Conservation (phyloP, 1,284 basidiomycete genomes). For the Moniliella sp. region DNA sequence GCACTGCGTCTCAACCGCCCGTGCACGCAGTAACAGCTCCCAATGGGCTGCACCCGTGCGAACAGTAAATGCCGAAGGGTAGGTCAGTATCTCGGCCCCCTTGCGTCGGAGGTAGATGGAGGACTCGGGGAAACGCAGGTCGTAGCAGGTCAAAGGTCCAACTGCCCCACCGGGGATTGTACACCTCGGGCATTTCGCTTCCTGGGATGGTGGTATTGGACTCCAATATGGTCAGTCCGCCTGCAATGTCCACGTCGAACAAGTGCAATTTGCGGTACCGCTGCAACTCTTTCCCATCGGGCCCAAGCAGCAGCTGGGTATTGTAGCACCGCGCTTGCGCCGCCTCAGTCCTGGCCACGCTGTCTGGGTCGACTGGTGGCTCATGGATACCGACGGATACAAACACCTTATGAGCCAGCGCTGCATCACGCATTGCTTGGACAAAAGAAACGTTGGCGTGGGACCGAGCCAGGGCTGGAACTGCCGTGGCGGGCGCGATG, state of each 20-base stretch:
- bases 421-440: constrained; percentile 29
- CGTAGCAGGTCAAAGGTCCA: constrained; percentile 41
- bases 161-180: constrained; percentile 35
- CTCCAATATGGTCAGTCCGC: constrained; percentile 25
- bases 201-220: constrained; percentile 35
- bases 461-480: constrained; percentile 17
- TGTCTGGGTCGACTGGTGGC: constrained; percentile 10
- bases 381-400: constrained; percentile 39
- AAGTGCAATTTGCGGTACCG: constrained; percentile 39
- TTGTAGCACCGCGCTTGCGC: constrained; percentile 36
- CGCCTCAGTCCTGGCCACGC: too few species aligned
- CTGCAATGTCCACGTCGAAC: constrained; percentile 38
- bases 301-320: constrained; percentile 37
- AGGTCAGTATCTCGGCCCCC: constrained; percentile 38
- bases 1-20: constrained; percentile 36
- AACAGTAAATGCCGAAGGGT: constrained; percentile 39
- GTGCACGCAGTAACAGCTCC: constrained; percentile 26
- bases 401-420: constrained; percentile 33
- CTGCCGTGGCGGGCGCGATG: constrained; percentile 34
- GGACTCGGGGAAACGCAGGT: constrained; percentile 39
- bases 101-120: constrained; percentile 35
- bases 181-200: constrained; percentile 22
- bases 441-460: constrained; percentile 26
- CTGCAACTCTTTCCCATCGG: constrained; percentile 32
- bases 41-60: constrained; percentile 35